phyloP scores from a whole-genome alignment of 257 asterid genomes.

The Solanum chiquidenum region DNA sequence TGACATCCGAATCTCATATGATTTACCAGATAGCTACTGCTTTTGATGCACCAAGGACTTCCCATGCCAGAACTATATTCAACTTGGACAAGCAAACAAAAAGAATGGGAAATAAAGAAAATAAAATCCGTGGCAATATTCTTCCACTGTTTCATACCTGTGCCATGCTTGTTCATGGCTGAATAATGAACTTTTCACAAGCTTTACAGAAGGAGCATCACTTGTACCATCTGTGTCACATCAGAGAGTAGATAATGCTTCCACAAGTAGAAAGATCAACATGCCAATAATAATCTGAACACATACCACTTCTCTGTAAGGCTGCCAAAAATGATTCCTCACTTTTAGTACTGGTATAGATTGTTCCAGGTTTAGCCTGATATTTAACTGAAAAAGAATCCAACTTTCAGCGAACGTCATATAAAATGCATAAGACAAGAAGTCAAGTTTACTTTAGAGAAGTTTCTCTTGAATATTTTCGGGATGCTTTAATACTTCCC shows the following conservation, averaged over 20 bases:
- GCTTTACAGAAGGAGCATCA: constrained; percentile 68
- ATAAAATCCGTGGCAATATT: not conserved
- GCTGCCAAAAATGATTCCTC: constrained; percentile 75
- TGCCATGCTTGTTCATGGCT: constrained; percentile 99
- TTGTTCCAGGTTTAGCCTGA: constrained; percentile 81
- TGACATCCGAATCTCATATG: not conserved
- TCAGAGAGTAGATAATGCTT: not conserved
- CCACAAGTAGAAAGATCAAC: constrained; percentile 12
- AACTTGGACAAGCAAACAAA: not conserved
- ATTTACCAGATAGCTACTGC: not conserved
- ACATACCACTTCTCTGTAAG: constrained; percentile 63
- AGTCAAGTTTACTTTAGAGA: not conserved
- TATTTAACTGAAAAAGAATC: constrained; percentile 53
- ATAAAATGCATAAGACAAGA: not conserved
- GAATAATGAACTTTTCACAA: constrained; percentile 86
- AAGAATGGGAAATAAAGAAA: not conserved
- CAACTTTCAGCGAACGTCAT: not conserved
- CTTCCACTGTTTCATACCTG: constrained; percentile 36
- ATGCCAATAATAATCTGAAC: constrained; percentile 12
- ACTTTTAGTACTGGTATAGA: constrained; percentile 90
- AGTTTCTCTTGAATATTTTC: constrained; percentile 1
- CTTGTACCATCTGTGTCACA: constrained; percentile 45
- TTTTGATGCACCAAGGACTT: not conserved
- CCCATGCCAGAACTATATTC: not conserved
- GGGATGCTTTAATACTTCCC: not conserved